Base-by-base conservation (phyloP, 2,329 filamentous ascomycete genomes). In the Acrocalymma vagum region DNA sequence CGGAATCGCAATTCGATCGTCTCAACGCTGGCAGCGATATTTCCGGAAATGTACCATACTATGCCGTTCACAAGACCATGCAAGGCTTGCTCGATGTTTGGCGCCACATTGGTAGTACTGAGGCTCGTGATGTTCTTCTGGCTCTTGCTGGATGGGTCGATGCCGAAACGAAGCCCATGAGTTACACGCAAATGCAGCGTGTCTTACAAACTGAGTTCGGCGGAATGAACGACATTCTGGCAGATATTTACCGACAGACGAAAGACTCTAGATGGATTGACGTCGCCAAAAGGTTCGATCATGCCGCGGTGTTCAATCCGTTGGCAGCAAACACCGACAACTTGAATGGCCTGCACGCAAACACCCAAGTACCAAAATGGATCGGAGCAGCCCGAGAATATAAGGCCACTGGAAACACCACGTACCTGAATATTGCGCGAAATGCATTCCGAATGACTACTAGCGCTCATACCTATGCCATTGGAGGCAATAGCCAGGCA, bases 351-450 rank as follows among this genome's bases (percentile, higher is more conserved):
- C 57, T 77, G 3, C 78, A 81, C 40, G 78, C 78, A 28, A 81
- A 81, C 48, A 81, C 78, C 0, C 73, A 81, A 31, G 70, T 80
- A 1, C 77, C 78, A 3, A 80, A 81, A 44, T 80, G 76, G 76
- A 78, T 81, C 10, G 78, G 78, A 7, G 76, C 76, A 1, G 63
- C 70, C 0, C 69, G 70, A 2, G 73, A 79, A 56, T 81, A 74
- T 57, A 75, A 77, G 43, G 72, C 74, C 3, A 78, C 76, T 0
- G 76, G 77, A 2, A 66, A 65, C 6, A 45, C 64, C 10, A 62
- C 66, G 4, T 81, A 80, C 47, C 65, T 67, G 6, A 71, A 77
- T 16, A 78, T 81, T 38, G 77, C 78, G 0, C 62, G 56, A 4
- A 79, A 81, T 40, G 76, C 77, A 0, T 81, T 75, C 74, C 58